A percentile compares a stretch with the other conserved stretches of the same genome.
Conservation (phyloP, 1,139 yeast genomes). For the Pneumocystis sp. region DNA sequence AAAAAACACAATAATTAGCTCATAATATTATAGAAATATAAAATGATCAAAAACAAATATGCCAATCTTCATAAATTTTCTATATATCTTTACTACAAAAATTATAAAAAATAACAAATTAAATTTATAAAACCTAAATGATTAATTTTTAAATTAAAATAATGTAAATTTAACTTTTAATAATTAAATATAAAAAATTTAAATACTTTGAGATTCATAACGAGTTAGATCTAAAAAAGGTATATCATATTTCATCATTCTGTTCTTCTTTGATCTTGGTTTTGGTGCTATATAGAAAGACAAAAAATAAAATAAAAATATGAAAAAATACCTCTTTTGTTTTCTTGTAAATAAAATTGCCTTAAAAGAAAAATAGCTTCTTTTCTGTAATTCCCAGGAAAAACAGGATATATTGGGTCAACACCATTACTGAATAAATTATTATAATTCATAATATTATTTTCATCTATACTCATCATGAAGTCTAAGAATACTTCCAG, state of each 20-base stretch:
- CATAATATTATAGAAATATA: no score
- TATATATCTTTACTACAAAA: no score
- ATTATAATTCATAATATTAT: background rate
- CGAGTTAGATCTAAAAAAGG: slow-evolving; percentile 40
- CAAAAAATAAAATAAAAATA: background rate
- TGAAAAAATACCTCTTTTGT: slow-evolving; percentile 20
- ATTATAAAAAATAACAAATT: no score
- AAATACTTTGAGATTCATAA: slow-evolving; percentile 20
- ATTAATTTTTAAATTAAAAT: background rate
- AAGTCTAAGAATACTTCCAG: slow-evolving; percentile 66
- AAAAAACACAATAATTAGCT: background rate
- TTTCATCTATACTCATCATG: slow-evolving; percentile 22
- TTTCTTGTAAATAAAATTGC: slow-evolving; percentile 39
- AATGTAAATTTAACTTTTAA: background rate
- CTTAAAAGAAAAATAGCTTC: slow-evolving; percentile 75
- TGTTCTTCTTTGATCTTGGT: slow-evolving; percentile 60
- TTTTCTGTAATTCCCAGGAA: slow-evolving; percentile 64
- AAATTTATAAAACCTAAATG: no score
- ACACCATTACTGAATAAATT: slow-evolving; percentile 6
- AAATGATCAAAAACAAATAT: background rate
- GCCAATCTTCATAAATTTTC: background rate
- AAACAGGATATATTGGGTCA: slow-evolving; percentile 36
- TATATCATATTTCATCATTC: slow-evolving; percentile 54
- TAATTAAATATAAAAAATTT: background rate
- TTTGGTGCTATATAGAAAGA: slow-evolving; percentile 45